These are phyloP conservation scores for Mycena amicta DNA, from an alignment of 768 basidiomycete genomes.

Conservation along the genomic window DNA sequence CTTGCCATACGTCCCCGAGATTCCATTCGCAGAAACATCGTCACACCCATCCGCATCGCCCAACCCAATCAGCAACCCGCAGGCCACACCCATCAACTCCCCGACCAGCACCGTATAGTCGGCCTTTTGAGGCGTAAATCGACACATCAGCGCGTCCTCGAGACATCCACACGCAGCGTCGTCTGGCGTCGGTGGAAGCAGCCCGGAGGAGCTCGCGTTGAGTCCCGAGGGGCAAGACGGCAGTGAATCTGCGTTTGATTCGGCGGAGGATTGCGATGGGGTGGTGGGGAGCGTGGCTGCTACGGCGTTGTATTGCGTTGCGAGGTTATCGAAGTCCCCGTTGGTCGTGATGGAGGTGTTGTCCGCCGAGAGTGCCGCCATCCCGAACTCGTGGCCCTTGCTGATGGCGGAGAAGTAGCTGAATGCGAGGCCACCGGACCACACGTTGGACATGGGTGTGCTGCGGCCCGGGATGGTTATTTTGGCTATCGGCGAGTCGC, in stretches of 20 bases:
- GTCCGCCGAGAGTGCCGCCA: conserved; percentile 75
- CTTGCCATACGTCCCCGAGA: conserved; percentile 73
- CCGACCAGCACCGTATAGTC: conserved; percentile 68
- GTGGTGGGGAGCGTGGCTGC: conserved; percentile 53
- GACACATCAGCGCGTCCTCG: conserved; percentile 67
- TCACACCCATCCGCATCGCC: conserved; percentile 57
- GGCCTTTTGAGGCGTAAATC: conserved; percentile 64
- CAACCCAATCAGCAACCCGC: conserved; percentile 67
- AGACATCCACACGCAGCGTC: conserved; percentile 78
- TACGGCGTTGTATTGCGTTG: conserved; percentile 59
- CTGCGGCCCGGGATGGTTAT: conserved; percentile 37
- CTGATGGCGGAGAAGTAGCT: conserved; percentile 85
- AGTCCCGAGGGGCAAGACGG: conserved; percentile 60
- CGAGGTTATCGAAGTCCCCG: conserved; percentile 69
- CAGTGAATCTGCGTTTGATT: conserved; percentile 55
- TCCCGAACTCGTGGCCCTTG: conserved; percentile 79
- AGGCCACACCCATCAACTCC: conserved; percentile 65
- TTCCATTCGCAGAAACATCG: conserved; percentile 73
- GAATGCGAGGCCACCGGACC: conserved; percentile 89
- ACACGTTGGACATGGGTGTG: conserved; percentile 71
- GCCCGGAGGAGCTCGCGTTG: conserved; percentile 49
- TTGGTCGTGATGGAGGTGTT: conserved; percentile 64
- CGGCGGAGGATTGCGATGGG: conserved; percentile 48
- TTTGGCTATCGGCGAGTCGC: no score
- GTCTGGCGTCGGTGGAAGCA: conserved; percentile 86